Evolutionary conservation across 768 basidiomycete genomes (phyloP).

Genomic region (Suillus luteus): DNA sequence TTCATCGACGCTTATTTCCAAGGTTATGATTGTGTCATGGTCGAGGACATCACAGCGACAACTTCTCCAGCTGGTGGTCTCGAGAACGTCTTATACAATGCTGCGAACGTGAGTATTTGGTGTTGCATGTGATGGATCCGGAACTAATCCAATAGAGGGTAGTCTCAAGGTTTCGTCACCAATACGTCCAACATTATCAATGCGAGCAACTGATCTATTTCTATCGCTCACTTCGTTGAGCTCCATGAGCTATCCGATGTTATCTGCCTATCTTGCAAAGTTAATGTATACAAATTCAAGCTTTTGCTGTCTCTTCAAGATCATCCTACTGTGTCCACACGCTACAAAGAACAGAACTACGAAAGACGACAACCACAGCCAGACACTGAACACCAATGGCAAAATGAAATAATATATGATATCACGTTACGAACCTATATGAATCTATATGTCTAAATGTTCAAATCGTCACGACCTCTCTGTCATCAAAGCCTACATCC

Average conservation of each 20-base stretch:
- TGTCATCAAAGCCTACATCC: constrained; percentile 34
- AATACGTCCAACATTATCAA: constrained; percentile 34
- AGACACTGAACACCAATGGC: neutral
- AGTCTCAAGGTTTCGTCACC: constrained; percentile 58
- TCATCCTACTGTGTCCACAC: neutral
- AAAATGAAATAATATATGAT: neutral
- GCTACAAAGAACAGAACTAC: neutral
- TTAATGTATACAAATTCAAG: neutral
- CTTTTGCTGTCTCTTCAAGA: neutral
- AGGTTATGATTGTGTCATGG: constrained; percentile 63
- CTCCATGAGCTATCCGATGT: neutral
- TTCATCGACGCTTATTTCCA: constrained; percentile 62
- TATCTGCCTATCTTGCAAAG: neutral
- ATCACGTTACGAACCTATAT: neutral
- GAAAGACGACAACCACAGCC: neutral
- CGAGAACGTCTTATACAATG: constrained; percentile 60
- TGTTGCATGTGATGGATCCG: neutral
- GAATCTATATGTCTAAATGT: neutral
- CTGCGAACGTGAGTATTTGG: constrained; percentile 46
- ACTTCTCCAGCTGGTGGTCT: constrained; percentile 58
- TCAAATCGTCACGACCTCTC: constrained; percentile 24
- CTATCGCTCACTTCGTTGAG: neutral
- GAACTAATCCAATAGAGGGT: constrained; percentile 4
- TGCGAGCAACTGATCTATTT: constrained; percentile 12
- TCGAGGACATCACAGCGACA: constrained; percentile 63